Base-by-base conservation (phyloP, 2,329 filamentous ascomycete genomes). In the Aspergillus vadensis region DNA sequence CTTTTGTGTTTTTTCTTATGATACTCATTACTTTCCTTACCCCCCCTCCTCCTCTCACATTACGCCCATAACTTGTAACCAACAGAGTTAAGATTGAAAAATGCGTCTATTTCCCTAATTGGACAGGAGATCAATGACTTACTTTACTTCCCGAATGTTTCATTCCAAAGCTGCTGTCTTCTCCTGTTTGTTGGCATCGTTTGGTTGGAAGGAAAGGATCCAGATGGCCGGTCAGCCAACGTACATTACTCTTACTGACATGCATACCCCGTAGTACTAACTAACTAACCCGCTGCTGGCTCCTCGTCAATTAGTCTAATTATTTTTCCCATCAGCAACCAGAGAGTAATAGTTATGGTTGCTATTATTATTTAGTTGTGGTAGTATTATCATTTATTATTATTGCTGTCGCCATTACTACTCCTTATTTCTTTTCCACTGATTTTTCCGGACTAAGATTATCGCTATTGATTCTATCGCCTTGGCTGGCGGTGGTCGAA, bases 51-150 rank as follows among this genome's bases (percentile, higher is more conserved):
- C 44, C 54, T 30, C 27, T 30, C 27, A 63, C 66, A 66, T 63
- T 66, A 64, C n/a, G 60, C 57, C 48, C 61, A 61, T 53, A 36
- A 51, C 36, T 44, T 53, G 21, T 36, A 32, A 27, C 36, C 14
- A 23, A 50, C 25, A 47, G 21, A 47, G 38, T 49, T 61, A 36
- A 51, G 38, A 43, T 49, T 48, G 32, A 15, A 14, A 32, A 32
- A 14, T 36, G 32, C 32, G 10, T 36, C 32, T 14, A 14, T 36
- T 30, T 44, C 43, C 54, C 12, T 25, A 56, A 44, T 32, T 55
- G 21, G 47, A 17, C 27, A 19, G 25, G 44, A 15, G 8, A 30
- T 49, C 7, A 7, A 49, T 30, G 21, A n/a, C 44, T 27, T 23
- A 25, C 44, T 44, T 39, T n/a, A 36, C 44, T 43, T 55, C 43